A percentile compares a stretch with the other conserved stretches of the same genome.
Evolutionary conservation across 345 rosid species (phyloP).

Genomic region (Salix koriyanagi): DNA sequence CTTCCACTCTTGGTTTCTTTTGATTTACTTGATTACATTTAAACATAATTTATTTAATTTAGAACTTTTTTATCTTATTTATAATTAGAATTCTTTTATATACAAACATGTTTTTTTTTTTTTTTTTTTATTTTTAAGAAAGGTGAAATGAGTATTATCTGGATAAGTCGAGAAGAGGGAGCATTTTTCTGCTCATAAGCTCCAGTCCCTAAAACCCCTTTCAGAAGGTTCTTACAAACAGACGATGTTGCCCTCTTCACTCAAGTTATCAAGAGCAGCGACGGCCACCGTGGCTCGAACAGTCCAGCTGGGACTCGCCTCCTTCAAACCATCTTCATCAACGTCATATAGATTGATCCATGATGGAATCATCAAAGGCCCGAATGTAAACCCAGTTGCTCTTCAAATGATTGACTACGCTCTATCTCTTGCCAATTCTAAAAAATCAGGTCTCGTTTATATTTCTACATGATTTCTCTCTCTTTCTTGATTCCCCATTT

Average conservation of each 20-base stretch:
- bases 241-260: constrained; percentile 42
- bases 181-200: no score
- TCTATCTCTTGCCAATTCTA: constrained; percentile 63
- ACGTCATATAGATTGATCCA: constrained; percentile 42
- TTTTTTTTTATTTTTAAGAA: no score
- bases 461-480: background rate
- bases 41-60: no score
- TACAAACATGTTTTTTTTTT: no score
- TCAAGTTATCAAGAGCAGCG: constrained; percentile 32
- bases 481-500: background rate
- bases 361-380: constrained; percentile 38
- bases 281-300: constrained; percentile 9
- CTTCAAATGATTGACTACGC: constrained; percentile 89
- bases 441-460: constrained; percentile 55
- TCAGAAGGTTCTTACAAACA: no score
- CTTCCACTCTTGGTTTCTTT: no score
- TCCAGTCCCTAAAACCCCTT: no score
- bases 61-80: no score
- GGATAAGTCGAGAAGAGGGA: no score
- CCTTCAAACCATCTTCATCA: background rate
- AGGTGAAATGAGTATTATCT: no score
- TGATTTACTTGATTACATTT: no score
- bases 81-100: no score
- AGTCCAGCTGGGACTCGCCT: background rate
- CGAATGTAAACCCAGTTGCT: constrained; percentile 58